A percentile compares a stretch with the other conserved stretches of the same genome.
These are phyloP conservation scores for Ramaria sp. DNA, from an alignment of 768 basidiomycete species.

Conservation along the genomic window DNA sequence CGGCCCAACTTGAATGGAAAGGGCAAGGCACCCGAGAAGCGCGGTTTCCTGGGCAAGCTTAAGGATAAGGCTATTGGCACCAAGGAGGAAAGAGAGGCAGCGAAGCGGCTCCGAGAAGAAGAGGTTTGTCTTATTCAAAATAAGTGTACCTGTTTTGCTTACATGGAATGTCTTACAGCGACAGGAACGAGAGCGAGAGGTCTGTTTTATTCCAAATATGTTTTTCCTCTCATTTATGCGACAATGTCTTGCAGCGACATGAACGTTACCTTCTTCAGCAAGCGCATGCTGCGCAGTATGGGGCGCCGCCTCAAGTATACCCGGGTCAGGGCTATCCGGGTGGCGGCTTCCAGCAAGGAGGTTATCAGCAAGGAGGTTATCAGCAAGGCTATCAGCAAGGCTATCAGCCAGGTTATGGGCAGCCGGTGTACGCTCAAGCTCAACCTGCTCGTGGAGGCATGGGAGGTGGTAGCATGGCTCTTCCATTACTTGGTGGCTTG, in stretches of 20 bases:
- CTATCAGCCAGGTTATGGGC: conserved; percentile 16
- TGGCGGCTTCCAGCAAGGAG: not conserved
- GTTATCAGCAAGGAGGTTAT: conserved; percentile 1
- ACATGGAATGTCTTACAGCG: conserved; percentile 2
- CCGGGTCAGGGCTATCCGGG: conserved; percentile 3
- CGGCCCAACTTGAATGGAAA: conserved; percentile 10
- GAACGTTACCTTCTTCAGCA: conserved; percentile 19
- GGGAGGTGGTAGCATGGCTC: conserved; percentile 23
- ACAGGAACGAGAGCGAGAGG: conserved; percentile 21
- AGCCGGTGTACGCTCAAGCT: conserved; percentile 7
- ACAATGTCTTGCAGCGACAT: conserved; percentile 7
- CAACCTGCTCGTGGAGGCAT: conserved; percentile 9
- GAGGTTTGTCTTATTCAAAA: not conserved
- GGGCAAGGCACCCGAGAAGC: conserved; percentile 21
- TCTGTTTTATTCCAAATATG: not conserved
- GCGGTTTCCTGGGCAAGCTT: conserved; percentile 47
- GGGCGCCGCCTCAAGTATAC: conserved; percentile 11
- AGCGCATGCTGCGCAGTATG: conserved; percentile 24
- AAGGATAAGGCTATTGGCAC: conserved; percentile 56
- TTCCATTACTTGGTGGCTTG: conserved; percentile 34
- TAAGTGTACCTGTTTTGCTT: conserved; percentile 10
- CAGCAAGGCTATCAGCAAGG: not conserved
- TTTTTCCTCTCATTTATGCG: too few relatives aligned
- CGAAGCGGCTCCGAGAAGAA: conserved; percentile 11
- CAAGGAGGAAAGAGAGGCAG: conserved; percentile 46